Percentiles rank a stretch among this genome's conserved stretches.
Conservation (phyloP, 2,329 filamentous ascomycete species). For the Cercospora citrullina region DNA sequence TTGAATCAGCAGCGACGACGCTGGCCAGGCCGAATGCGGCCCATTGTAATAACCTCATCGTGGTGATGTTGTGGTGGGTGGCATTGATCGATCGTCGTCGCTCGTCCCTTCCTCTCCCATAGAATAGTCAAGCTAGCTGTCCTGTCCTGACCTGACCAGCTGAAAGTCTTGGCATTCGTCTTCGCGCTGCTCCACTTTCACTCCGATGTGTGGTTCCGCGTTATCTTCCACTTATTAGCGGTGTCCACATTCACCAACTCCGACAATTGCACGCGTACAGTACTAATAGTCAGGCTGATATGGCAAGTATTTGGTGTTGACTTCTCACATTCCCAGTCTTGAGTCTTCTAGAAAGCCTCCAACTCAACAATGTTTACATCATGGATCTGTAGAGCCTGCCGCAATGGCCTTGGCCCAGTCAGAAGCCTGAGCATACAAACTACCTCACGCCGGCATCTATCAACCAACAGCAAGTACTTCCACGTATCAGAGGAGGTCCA, state of each 20-base stretch:
- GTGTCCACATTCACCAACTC: conserved; percentile 1
- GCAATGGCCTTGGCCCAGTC: conserved; percentile 1
- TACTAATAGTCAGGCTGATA: neutral
- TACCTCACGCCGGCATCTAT: conserved; percentile 8
- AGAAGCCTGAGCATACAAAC: neutral
- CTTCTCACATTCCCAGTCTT: neutral
- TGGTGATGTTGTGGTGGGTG: conserved; percentile 19
- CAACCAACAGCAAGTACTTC: conserved; percentile 46
- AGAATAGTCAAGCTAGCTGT: conserved; percentile 6
- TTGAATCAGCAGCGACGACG: conserved; percentile 58
- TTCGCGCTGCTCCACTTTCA: neutral
- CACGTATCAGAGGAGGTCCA: conserved; percentile 78
- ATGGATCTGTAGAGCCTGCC: conserved; percentile 27
- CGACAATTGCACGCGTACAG: neutral
- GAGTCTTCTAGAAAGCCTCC: neutral
- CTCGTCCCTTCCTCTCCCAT: neutral
- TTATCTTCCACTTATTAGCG: neutral
- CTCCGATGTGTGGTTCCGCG: neutral
- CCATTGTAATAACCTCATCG: conserved; percentile 37
- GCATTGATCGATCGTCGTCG: conserved; percentile 2
- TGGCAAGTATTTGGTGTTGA: neutral
- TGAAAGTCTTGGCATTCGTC: conserved; percentile 5
- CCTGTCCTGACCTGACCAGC: neutral
- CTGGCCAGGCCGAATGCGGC: conserved; percentile 51
- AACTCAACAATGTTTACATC: conserved; percentile 5